Evolutionary conservation across 2,329 filamentous ascomycete genomes (phyloP), one percentile per base, ranked within the genome.

Genomic region (Pyrenochaeta sp.): DNA sequence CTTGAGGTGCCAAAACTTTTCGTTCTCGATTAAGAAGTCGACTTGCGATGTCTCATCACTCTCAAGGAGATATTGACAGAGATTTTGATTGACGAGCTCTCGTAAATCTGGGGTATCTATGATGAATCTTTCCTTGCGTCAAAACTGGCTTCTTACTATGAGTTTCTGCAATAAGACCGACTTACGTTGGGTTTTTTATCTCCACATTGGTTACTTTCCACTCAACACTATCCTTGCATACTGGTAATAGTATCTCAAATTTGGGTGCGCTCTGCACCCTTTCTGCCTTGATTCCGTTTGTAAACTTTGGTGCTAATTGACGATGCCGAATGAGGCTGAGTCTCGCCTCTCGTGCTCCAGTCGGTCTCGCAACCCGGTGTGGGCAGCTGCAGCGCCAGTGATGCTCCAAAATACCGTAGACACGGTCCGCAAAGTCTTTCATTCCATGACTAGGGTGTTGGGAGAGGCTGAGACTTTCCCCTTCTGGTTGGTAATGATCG

Each of bases 121-220:
- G 3, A 1, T 6, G 23, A n/a, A 29, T 29, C 39, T 37, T 4
- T 2, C 10, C 15, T 21, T 5, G 12, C 3, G 17, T 37, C 7
- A 37, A 18, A 10, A 21, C 12, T 12, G 2, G 12, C 17, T 10
- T 3, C 2, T 21, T 4, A 21, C 20, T 37, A 10, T 2, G 20
- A 37, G 33, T 30, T 30, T 30, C 10, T 17, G 15, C 21, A 30
- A 7, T 12, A 23, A 15, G 27, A 9, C 4, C 9, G 9, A 7
- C 42, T 23, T 45, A 45, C 42, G 12, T 10, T 18, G 20, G 15
- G 7, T 27, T 36, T 17, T 35, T 45, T 7, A 45, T 31, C 21
- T 45, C 42, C 9, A 45, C 18, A 27, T 45, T 33, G 6, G 42
- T 45, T 35, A 45, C 17, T 45, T 45, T 45, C 42, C 42, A 45